Evolutionary conservation across 345 rosid genomes (phyloP).

Genomic region (Hypericum perforatum): DNA sequence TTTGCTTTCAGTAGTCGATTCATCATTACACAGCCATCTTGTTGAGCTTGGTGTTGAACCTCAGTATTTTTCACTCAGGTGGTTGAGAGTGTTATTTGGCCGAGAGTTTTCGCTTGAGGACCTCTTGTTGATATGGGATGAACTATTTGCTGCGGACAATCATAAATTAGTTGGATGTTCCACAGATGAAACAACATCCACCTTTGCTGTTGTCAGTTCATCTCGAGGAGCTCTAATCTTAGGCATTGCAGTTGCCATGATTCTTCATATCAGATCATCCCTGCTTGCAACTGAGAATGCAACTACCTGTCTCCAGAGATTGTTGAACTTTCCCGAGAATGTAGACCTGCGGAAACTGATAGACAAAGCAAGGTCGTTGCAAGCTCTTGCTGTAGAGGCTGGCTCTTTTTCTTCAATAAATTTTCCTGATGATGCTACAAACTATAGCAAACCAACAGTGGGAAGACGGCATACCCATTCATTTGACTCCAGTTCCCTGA

Average conservation of each 20-base stretch:
- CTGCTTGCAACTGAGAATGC: constrained; percentile 87
- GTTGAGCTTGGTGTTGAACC: constrained; percentile 95
- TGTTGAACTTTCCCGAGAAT: constrained; percentile 71
- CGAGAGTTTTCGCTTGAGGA: constrained; percentile 72
- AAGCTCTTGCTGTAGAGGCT: constrained; percentile 45
- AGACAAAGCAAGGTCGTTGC: constrained; percentile 68
- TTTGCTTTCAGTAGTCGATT: constrained; percentile 66
- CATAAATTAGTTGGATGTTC: constrained; percentile 18
- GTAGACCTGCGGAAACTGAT: constrained; percentile 51
- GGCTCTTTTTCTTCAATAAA: constrained; percentile 24
- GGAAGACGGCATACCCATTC: constrained; percentile 41
- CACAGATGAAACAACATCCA: constrained; percentile 24
- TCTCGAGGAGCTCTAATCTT: constrained; percentile 67
- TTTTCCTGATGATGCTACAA: constrained; percentile 21
- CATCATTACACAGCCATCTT: constrained; percentile 78
- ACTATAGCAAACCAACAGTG: constrained; percentile 28
- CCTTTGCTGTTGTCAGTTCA: constrained; percentile 50
- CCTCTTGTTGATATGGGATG: constrained; percentile 87
- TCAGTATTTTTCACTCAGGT: constrained; percentile 90
- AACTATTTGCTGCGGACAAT: constrained; percentile 69
- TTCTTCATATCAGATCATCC: constrained; percentile 72
- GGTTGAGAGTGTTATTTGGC: constrained; percentile 90
- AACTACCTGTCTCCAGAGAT: constrained; percentile 82
- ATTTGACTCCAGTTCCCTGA: constrained; percentile 47
- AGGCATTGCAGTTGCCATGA: constrained; percentile 79